phyloP scores from a whole-genome alignment of 768 basidiomycete genomes.

The Solioccasus polychromus region DNA sequence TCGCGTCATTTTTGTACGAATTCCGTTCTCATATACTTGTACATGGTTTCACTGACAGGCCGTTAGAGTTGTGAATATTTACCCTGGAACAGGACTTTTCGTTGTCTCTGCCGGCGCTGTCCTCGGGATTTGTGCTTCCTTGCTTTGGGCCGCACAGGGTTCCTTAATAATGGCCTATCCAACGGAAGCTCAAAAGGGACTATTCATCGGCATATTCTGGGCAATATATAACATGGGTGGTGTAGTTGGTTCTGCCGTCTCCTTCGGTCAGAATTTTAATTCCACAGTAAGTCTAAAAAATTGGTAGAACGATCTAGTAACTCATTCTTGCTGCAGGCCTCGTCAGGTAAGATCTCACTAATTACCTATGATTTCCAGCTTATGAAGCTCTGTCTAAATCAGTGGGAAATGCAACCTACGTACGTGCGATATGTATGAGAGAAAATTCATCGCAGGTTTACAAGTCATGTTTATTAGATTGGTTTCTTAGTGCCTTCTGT shows the following conservation, averaged over 20 bases:
- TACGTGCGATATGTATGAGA: conserved; percentile 46
- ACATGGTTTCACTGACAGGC: background rate
- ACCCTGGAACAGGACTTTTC: conserved; percentile 42
- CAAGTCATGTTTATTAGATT: conserved; percentile 43
- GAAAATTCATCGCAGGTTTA: too few species aligned
- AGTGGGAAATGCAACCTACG: conserved; percentile 80
- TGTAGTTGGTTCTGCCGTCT: conserved; percentile 74
- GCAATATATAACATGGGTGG: conserved; percentile 78
- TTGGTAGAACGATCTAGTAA: background rate
- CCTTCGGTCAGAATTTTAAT: conserved; percentile 68
- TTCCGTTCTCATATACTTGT: background rate
- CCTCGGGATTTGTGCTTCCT: conserved; percentile 48
- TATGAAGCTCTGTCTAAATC: background rate
- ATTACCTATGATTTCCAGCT: background rate
- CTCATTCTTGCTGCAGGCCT: conserved; percentile 17
- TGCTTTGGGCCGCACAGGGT: conserved; percentile 55
- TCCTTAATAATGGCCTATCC: conserved; percentile 56
- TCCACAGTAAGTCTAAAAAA: conserved; percentile 44
- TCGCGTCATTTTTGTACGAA: conserved; percentile 44
- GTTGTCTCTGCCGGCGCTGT: conserved; percentile 48
- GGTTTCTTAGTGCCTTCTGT: conserved; percentile 70
- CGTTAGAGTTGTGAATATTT: conserved; percentile 42
- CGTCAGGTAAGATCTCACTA: conserved; percentile 22
- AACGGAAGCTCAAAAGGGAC: conserved; percentile 54
- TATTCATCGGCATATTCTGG: conserved; percentile 53